Evolutionary conservation across 768 basidiomycete genomes (phyloP), one percentile per base, ranked within the genome.

Genomic region (Pisolithus marmoratus): DNA sequence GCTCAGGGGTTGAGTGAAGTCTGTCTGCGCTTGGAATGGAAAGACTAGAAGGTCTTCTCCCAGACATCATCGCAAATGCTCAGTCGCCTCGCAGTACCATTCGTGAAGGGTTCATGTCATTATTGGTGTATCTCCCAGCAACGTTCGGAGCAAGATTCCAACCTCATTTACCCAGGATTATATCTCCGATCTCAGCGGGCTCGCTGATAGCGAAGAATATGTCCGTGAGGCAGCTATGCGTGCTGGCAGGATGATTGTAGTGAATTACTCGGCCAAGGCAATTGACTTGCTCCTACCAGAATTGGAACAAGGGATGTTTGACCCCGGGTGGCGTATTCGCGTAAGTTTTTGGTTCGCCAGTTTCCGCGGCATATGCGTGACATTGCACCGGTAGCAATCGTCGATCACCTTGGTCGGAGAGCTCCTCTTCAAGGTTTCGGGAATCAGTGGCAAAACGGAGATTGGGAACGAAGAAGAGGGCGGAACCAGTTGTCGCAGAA

Each of bases 201-300:
- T 99, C 36, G 86, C 95, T 0, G 95, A 98, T 62, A 75, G 83
- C 7, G 94, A 96, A 59, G 96, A 97, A 71, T 93, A 88, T 62
- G 96, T 98, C 9, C 80, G 95, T 23, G 94, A 98, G 56, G 94
- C 95, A 11, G 94, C 95, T 5, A 97, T 98, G 94, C 83, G 91
- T 34, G 94, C 95, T n/a, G 94, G 95, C 52, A 79, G 96, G 56
- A 98, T 98, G 93, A 87, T 98, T 58, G 90, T 99, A 57, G 86
- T 84, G 53, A 96, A 94, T 66, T 97, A 98, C 72, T 88, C 94
- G 11, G 82, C 60, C 62, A 90, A 84, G 64, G 95, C 95, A 5
- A 91, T 98, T 51, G 95, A 98, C 56, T 74, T 99, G 22, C 76
- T 99, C 19, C 73, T 99, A 8, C 96, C 95, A 1, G 94, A 97